Evolutionary conservation across 129 eudicot species (phyloP).

Genomic region (Ambrosia artemisiifolia): DNA sequence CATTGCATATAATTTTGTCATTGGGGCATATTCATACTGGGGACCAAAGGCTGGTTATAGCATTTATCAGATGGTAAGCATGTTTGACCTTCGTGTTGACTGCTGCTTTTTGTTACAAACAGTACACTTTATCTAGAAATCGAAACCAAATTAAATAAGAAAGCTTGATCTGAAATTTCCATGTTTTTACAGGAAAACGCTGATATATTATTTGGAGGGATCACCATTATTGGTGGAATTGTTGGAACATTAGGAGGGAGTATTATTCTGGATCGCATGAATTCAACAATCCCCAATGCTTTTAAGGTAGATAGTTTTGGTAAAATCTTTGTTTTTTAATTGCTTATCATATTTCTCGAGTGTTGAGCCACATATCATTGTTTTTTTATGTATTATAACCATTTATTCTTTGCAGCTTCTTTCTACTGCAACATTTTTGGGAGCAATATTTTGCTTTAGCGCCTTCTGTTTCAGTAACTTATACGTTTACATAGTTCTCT

Average conservation of each 20-base stretch:
- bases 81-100: background rate
- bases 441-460: slow-evolving; percentile 74
- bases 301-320: slow-evolving; percentile 57
- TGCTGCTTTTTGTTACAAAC: background rate
- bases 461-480: slow-evolving; percentile 80
- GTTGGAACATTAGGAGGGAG: slow-evolving; percentile 85
- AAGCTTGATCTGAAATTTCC: slow-evolving; percentile 8
- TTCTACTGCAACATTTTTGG: slow-evolving; percentile 63
- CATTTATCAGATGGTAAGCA: slow-evolving; percentile 82
- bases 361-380: background rate
- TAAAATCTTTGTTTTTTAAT: background rate
- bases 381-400: slow-evolving; percentile 5
- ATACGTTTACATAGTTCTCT: slow-evolving; percentile 53
- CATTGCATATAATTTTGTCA: slow-evolving; percentile 82
- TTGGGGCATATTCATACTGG: slow-evolving; percentile 98
- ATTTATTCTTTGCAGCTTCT: slow-evolving; percentile 62
- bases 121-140: background rate
- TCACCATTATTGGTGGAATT: slow-evolving; percentile 81
- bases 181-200: slow-evolving; percentile 61
- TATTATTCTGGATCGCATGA: slow-evolving; percentile 60
- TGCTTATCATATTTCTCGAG: background rate
- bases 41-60: slow-evolving; percentile 95
- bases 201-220: slow-evolving; percentile 82
- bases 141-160: background rate
- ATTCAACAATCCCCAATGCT: slow-evolving; percentile 80